Evolutionary conservation across 345 rosid species (phyloP).

Genomic region (Psidium guajava): DNA sequence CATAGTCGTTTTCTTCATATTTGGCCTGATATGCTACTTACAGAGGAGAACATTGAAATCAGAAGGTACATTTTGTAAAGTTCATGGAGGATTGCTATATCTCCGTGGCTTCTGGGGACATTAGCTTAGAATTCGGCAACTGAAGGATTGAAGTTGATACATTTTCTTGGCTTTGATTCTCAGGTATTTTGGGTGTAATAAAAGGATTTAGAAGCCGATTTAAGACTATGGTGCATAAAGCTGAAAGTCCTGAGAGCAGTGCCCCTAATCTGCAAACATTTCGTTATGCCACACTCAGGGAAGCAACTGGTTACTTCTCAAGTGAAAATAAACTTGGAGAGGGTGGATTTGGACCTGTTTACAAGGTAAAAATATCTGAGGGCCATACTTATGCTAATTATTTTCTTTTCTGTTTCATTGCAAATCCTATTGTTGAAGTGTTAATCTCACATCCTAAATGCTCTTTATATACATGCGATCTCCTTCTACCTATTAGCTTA

Average conservation of each 20-base stretch:
- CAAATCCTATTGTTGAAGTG: neutral
- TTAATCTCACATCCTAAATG: too few species aligned
- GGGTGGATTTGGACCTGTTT: constrained; percentile 43
- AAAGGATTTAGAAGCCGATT: neutral
- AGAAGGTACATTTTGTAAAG: constrained; percentile 3
- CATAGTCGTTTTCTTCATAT: constrained; percentile 2
- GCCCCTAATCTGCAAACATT: constrained; percentile 11
- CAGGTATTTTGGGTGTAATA: neutral
- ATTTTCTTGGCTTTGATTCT: neutral
- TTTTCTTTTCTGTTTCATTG: neutral
- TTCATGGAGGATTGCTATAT: neutral
- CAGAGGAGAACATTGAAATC: constrained; percentile 1
- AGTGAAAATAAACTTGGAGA: constrained; percentile 25
- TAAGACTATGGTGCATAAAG: neutral
- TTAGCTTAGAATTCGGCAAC: neutral
- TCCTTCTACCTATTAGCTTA: too few species aligned
- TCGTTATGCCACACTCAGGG: constrained; percentile 8
- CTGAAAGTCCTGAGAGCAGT: constrained; percentile 1
- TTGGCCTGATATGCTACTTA: neutral
- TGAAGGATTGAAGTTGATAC: neutral
- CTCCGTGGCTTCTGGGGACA: neutral
- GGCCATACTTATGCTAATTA: neutral
- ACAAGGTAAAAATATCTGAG: constrained; percentile 6
- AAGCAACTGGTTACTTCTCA: constrained; percentile 26
- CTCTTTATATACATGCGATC: too few species aligned